Base-by-base conservation (phyloP, 805 yeast species). In the Candida arabinofermentans region DNA sequence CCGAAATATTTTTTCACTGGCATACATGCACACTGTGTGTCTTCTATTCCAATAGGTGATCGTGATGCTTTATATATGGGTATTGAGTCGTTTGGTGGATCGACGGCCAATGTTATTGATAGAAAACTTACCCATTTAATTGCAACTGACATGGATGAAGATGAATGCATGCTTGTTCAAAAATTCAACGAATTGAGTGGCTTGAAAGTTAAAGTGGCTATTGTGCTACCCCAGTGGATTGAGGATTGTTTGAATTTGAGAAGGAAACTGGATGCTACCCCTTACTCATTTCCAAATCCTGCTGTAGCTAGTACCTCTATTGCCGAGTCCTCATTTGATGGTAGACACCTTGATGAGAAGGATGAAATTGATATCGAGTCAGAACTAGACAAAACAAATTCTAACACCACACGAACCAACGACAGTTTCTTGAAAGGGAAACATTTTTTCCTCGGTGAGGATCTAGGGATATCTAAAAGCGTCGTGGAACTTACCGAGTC, bases 161-260 rank as follows among this genome's bases (percentile, higher is more conserved):
- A 79, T 40, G 79, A 79, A 44, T 75, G 52, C 24, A 48, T 46
- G 29, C 40, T 59, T 36, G 54, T 59, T 7, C 27, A 39, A 5
- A 61, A 55, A 2, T 59, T 47, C 37, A 61, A 61, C 40, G 51
- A 50, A 13, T 29, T 29, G 32, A 29, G 32, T 19, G 48, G 49
- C 0, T 65, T 64, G 1, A 58, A 58, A 4, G 59, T 67, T 27
- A 59, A 67, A 27, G 80, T 84, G 27, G 70, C 74, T 37, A 71
- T 81, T 13, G 93, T 90, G 3, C 67, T 74, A 3, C 95, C 96
- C 0, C 76, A 79, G 17, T 91, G 96, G 96, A 62, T 90, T 12
- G 81, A 81, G 39, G 84, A 77, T 44, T 83, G 90, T 55, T 66
- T 86, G 46, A 76, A 73, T 40, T 57, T 70, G 29, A 69, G 79